Conservation (phyloP, 371 early-diverging fungal species). For the Paraphysoderma sedebokerense region DNA sequence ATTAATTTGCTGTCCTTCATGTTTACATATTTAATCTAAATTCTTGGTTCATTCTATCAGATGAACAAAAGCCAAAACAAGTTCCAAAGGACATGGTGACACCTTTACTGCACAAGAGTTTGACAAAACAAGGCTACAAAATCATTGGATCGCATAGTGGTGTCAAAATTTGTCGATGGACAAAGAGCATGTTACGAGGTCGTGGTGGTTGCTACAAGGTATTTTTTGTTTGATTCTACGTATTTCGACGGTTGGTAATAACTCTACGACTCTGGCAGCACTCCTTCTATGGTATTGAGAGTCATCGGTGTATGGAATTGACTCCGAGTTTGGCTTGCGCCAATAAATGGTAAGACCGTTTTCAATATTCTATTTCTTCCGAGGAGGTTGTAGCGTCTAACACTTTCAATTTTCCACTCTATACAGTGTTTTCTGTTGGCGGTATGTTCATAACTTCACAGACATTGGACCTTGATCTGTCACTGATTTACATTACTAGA, state of each 20-base stretch:
- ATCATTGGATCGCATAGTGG: constrained; percentile 60
- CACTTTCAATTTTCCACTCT: too few relatives aligned
- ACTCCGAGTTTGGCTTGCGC: constrained; percentile 60
- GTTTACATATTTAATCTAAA: too few relatives aligned
- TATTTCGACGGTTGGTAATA: constrained; percentile 24
- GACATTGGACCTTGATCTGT: too few relatives aligned
- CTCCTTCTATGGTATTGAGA: constrained; percentile 48
- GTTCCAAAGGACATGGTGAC: constrained; percentile 56
- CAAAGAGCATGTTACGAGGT: constrained; percentile 53
- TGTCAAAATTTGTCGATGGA: constrained; percentile 72
- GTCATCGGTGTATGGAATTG: constrained; percentile 49
- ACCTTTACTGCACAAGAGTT: constrained; percentile 45
- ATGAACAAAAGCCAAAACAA: too few relatives aligned
- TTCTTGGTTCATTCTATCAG: too few relatives aligned
- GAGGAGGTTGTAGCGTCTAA: too few relatives aligned
- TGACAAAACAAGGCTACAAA: constrained; percentile 66
- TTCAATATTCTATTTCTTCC: too few relatives aligned
- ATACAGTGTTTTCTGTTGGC: constrained; percentile 67
- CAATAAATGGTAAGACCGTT: too few relatives aligned
- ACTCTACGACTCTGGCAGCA: too few relatives aligned
- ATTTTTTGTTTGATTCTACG: constrained; percentile 24
- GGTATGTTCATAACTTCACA: too few relatives aligned
- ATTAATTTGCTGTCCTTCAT: too few relatives aligned
- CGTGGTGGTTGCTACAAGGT: constrained; percentile 71
- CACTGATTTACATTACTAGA: too few relatives aligned